Evolutionary conservation across 75 land plant species (phyloP), one percentile per base, ranked within the genome.

Genomic region (Pinus taeda): DNA sequence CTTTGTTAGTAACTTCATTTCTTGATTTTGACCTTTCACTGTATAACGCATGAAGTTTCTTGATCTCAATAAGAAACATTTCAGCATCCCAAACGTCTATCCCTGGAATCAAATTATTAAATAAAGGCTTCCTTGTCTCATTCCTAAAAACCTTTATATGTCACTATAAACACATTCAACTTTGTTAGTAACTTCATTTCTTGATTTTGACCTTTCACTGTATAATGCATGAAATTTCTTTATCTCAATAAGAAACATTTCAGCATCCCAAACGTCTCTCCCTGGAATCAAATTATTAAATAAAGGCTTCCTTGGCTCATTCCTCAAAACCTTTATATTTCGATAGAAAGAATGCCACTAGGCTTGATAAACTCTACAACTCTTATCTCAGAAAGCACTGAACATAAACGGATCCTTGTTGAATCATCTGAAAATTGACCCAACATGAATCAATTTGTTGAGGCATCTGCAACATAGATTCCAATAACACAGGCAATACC

Each of bases 351-450:
- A 39, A 78, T 66, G 36, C 87, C 88, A 49, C 83, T 82, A 61
- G 99, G 97, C 77, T 87, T 92, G 71, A 96, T 82, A 64, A 96
- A 87, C 82, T 96, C 98, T 5, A 92, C 98, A 17, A 97, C 97
- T 71, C 95, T 90, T 75, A 96, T 74, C 83, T 89, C 99, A 76
- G 95, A 79, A 33, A 96, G 75, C 21, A 96, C 58, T 39, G 90
- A 89, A 58, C 92, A 72, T 75, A 94, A 78, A 6, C 81, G 82
- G 71, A 80, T 87, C 78, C 99, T 86, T 22, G 92, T 87, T 13
- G 77, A 61, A 77, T 94, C 98, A 83, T 96, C 99, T 57, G 66
- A 77, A 76, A 94, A 84, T 97, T 96, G 97, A 63, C 97, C 95
- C 74, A 96, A 72, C 81, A 94, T 80, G 70, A 92, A 87, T 75